These are phyloP conservation scores for Taphrina communis DNA, from an alignment of 1,139 yeast genomes.

Conservation along the genomic window DNA sequence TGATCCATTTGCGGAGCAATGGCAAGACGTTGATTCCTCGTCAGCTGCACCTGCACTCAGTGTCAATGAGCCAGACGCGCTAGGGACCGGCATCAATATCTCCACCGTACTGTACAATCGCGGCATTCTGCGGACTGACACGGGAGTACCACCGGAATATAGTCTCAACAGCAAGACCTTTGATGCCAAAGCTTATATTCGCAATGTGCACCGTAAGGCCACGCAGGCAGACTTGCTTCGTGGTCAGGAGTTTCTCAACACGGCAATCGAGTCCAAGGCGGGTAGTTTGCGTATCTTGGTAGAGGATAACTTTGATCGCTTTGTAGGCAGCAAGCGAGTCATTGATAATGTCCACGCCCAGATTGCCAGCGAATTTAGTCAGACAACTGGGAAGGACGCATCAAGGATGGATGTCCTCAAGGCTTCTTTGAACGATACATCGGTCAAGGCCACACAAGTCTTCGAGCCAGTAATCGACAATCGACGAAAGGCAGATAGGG, in stretches of 20 bases:
- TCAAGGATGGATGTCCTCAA: constrained; percentile 52
- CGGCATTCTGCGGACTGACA: constrained; percentile 19
- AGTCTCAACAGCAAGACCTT: constrained; percentile 58
- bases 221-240: constrained; percentile 65
- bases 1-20: constrained; percentile 44
- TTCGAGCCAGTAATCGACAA: constrained; percentile 78
- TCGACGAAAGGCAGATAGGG: constrained; percentile 64
- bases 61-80: constrained; percentile 14
- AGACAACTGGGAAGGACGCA: constrained; percentile 52
- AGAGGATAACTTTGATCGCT: constrained; percentile 73
- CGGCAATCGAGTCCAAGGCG: constrained; percentile 68
- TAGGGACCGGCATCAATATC: constrained; percentile 6
- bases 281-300: constrained; percentile 69
- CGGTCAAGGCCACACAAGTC: constrained; percentile 62
- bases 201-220: constrained; percentile 72
- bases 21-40: constrained; percentile 43
- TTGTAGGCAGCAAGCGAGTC: constrained; percentile 75
- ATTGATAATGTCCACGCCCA: constrained; percentile 65
- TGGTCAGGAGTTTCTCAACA: constrained; percentile 66
- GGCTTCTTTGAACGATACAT: constrained; percentile 49
- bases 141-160: constrained; percentile 22
- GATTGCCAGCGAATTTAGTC: constrained; percentile 49
- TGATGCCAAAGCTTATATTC: constrained; percentile 70
- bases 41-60: constrained; percentile 18
- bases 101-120: constrained; percentile 22